Percentiles rank a stretch among this genome's conserved stretches.
Conservation (phyloP, 768 basidiomycete genomes). For the Infundibulicybe gibba region DNA sequence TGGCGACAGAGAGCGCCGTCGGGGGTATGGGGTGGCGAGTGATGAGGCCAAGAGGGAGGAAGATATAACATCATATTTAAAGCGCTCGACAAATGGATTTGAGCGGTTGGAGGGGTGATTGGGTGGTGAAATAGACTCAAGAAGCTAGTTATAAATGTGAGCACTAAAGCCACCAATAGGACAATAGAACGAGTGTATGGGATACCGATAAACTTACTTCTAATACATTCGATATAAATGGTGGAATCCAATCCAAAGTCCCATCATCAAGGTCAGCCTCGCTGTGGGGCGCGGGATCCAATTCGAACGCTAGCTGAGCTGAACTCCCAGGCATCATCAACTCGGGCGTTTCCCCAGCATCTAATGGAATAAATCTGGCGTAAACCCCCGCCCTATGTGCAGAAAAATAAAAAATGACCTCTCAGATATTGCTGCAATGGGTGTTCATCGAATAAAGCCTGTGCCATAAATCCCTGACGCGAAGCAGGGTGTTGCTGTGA, state of each 20-base stretch:
- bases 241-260: constrained; percentile 34
- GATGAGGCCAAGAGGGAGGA: constrained; percentile 69
- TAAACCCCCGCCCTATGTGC: neutral
- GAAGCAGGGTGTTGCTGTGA: too few species aligned
- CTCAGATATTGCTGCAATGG: constrained; percentile 71
- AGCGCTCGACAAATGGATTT: constrained; percentile 64
- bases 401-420: constrained; percentile 33
- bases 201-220: constrained; percentile 31
- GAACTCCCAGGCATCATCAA: constrained; percentile 52
- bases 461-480: constrained; percentile 48
- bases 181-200: constrained; percentile 47
- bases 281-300: constrained; percentile 26
- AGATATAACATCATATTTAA: constrained; percentile 83
- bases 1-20: constrained; percentile 26
- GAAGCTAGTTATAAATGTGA: constrained; percentile 1
- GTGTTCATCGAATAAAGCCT: constrained; percentile 74
- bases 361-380: constrained; percentile 22
- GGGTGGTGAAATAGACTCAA: neutral
- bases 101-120: constrained; percentile 19
- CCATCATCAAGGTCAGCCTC: constrained; percentile 19
- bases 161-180: constrained; percentile 4
- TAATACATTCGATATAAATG: constrained; percentile 24
- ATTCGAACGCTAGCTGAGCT: constrained; percentile 32
- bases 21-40: constrained; percentile 36
- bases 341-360: constrained; percentile 54